Evolutionary conservation across 331 rosid species (phyloP), one percentile per base, ranked within the genome.

Genomic region (Telfairia occidentalis): DNA sequence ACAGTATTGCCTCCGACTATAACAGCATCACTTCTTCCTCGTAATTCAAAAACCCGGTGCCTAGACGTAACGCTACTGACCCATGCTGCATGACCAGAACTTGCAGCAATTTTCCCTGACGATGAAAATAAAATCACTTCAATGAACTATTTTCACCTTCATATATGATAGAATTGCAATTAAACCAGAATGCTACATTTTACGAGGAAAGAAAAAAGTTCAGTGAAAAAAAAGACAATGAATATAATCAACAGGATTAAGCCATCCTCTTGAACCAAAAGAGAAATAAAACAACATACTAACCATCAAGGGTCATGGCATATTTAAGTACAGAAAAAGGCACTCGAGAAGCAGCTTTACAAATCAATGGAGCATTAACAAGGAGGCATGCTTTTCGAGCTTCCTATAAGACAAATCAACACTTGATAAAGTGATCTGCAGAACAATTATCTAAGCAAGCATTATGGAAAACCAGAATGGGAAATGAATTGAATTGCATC

Each of bases 41-140:
- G 88, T 48, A 91, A 76, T 80, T 95, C 90, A 50, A 87, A 90
- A 78, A 92, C 96, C 28, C 88, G 90, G 76, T 80, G 82, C 82
- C 96, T 85, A 66, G 99, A 92, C 34, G 74, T 67, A 83, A 85
- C 87, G 84, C 97, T 74, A 81, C 97, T 91, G 71, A 95, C 85
- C 97, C 97, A 92, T 0, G 96, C 80, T 4, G 97, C 88, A 82
- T 92, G 93, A 57, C 99, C 97, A 67, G 88, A 81, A 82, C 86
- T 88, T 54, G 96, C 84, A 78, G 99, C 96, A 77, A 92, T 95
- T 87, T 95, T 95, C 71, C 97, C 98, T 91, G 86, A 77, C n/a
- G 50, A 18, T 46, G 13, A 46, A 64, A 29, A n/a, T 15, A 70
- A 67, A 26, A 57, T 35, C 65, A 73, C 28, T 49, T 67, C 57